Base-by-base conservation (phyloP, 1,139 yeast genomes). In the Suhomyces guaymorum region DNA sequence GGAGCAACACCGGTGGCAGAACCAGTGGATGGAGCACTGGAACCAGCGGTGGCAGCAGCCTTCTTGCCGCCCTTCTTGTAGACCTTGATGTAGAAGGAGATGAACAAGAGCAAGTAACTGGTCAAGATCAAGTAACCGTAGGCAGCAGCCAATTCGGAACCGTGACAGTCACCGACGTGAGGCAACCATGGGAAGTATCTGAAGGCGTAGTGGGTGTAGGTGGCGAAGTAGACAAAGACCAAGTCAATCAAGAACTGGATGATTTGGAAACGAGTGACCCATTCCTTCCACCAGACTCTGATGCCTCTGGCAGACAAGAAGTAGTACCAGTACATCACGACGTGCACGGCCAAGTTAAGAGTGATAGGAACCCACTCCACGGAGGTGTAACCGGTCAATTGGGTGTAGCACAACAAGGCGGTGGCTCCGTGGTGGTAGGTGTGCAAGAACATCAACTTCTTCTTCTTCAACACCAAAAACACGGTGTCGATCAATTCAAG, bases 381-480 rank as follows among this genome's bases (percentile, higher is more conserved):
- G 7, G 97, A 78, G 32, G 98, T 92, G 44, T 73, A 68, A 43
- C 98, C 98, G 44, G 85, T 78, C 55, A 92, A 75, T 69, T 92
- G 98, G 35, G 96, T 85, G 80, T 82, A 92, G 65, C 98, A 92
- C 49, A 92, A 71, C 55, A 92, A 71, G 10, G 97, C 98, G 39
- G 98, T 92, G 47, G 97, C 97, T 43, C 98, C 98, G 58, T 92
- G 98, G 66, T 92, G 98, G 69, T 89, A 92, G 41, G 95, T 88
- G 70, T 92, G 98, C 63, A 92, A 73, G 57, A 90, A 90, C 48
- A 92, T 73, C 55, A 84, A 75, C 62, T 89, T 90, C 73, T 92
- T 92, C 74, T 87, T 84, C 66, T 89, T 87, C 60, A 92, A 74
- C 43, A 92, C 95, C 56, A 92, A 75, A 69, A 92, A 92, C 19